Conservation (phyloP, 345 rosid genomes). For the Euphorbia lathyris region DNA sequence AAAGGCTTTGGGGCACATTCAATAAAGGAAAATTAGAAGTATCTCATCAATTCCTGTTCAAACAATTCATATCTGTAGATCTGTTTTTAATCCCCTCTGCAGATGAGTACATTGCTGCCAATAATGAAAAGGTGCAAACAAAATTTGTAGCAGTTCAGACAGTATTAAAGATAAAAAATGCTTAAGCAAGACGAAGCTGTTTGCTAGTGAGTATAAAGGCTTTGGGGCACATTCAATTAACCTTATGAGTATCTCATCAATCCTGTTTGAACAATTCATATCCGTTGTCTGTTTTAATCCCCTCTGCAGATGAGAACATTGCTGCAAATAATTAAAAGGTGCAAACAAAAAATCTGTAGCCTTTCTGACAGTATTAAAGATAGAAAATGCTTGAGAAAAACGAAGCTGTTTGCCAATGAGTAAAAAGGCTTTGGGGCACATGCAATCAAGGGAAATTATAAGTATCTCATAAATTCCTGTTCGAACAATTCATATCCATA, state of each 20-base stretch:
- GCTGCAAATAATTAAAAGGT: background rate
- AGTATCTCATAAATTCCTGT: background rate
- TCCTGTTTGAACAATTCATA: no score
- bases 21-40: background rate
- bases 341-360: background rate
- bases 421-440: no score
- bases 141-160: constrained; percentile 12
- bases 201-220: no score
- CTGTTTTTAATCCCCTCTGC: constrained; percentile 8
- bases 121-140: constrained; percentile 8
- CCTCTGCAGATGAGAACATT: no score
- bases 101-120: constrained; percentile 6
- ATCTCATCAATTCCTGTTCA: background rate
- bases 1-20: no score
- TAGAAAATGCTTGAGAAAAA: no score
- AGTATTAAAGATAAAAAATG: background rate
- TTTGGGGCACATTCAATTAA: no score
- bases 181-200: no score
- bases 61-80: background rate
- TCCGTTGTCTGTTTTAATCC: no score
- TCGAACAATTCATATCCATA: background rate
- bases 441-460: background rate
- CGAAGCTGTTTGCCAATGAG: no score
- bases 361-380: no score
- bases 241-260: no score